These are phyloP conservation scores for Ceratobasidium sp. DNA, from an alignment of 1,284 basidiomycete species.

Conservation along the genomic window DNA sequence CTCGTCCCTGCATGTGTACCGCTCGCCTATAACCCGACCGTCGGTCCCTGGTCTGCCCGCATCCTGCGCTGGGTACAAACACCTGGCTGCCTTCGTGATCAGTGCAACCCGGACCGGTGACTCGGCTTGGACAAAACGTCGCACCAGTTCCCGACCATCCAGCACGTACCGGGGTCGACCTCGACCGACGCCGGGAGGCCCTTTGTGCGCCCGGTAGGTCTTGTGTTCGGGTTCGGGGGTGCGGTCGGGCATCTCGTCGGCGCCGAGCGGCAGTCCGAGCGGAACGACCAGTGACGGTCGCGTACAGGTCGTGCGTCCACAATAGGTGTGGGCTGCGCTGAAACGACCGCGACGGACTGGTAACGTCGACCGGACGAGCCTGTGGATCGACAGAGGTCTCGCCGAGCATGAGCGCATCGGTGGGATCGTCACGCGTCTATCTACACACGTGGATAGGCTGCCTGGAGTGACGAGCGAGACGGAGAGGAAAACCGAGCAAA, in stretches of 20 bases:
- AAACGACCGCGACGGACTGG: background rate
- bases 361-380: background rate
- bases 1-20: background rate
- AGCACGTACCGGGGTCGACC: background rate
- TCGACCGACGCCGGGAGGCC: constrained; percentile 4
- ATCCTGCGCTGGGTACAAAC: background rate
- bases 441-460: background rate
- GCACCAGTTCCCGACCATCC: background rate
- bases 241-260: constrained; percentile 4
- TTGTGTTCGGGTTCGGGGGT: background rate
- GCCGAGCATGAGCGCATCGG: no score
- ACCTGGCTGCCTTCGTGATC: background rate
- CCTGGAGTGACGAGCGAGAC: constrained; percentile 2
- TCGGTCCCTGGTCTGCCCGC: constrained; percentile 1
- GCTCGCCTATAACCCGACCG: background rate
- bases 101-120: constrained; percentile 1
- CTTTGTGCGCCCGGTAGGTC: constrained; percentile 7
- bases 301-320: background rate
- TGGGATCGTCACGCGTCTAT: background rate
- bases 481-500: background rate
- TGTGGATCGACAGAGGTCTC: constrained; percentile 2
- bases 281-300: background rate
- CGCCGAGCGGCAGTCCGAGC: background rate
- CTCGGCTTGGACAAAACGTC: constrained; percentile 8
- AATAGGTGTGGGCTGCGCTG: background rate